Evolutionary conservation across 306 rosid genomes (phyloP).

Genomic region (Vigna trinervia): DNA sequence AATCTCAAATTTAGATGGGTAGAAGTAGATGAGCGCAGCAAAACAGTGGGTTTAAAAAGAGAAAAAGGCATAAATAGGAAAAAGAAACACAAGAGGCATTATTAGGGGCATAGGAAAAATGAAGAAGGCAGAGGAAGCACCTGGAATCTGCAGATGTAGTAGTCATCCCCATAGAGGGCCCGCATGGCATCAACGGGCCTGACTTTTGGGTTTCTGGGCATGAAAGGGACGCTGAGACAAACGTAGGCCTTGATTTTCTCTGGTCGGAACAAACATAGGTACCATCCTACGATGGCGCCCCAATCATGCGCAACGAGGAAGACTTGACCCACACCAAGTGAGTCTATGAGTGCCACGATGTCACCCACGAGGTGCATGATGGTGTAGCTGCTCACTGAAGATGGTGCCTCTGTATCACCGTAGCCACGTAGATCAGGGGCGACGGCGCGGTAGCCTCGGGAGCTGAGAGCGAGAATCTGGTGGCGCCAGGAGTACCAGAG

Average conservation of each 20-base stretch:
- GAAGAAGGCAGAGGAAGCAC: not conserved
- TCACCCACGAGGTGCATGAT: not conserved
- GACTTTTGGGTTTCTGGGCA: not conserved
- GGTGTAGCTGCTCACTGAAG: not conserved
- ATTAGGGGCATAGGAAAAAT: too few relatives aligned
- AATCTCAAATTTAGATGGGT: too few relatives aligned
- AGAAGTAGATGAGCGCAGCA: too few relatives aligned
- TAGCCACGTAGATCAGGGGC: slow-evolving; percentile 11
- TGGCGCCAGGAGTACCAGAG: slow-evolving; percentile 21
- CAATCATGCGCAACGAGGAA: slow-evolving; percentile 7
- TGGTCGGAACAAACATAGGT: not conserved
- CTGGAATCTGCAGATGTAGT: slow-evolving; percentile 23
- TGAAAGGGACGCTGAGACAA: slow-evolving; percentile 14
- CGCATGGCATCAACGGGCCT: slow-evolving; percentile 6
- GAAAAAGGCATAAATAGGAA: not conserved
- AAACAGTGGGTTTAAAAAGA: too few relatives aligned
- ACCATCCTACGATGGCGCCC: not conserved
- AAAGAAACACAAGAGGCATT: too few relatives aligned
- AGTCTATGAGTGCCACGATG: not conserved
- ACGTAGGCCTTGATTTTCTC: not conserved
- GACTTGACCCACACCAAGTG: not conserved
- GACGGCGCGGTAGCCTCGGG: slow-evolving; percentile 11
- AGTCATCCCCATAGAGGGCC: not conserved
- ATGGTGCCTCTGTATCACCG: not conserved
- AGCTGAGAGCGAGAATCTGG: slow-evolving; percentile 4